Evolutionary conservation across 2,329 filamentous ascomycete genomes (phyloP), one percentile per base, ranked within the genome.

Genomic region (Hypomyces perniciosus): DNA sequence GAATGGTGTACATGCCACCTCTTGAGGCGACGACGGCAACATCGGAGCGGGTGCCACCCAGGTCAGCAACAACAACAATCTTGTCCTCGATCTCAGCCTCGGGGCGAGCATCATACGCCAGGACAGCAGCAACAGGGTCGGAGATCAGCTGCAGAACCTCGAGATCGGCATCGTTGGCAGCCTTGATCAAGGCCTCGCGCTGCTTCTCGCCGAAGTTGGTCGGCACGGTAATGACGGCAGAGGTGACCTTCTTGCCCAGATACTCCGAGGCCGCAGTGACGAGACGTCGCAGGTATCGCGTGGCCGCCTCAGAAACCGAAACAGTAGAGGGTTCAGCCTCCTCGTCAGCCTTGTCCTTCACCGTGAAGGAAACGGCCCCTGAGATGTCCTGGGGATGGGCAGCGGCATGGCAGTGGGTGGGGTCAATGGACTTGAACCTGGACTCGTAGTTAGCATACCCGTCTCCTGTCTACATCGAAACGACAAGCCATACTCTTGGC

Each of bases 1-100:
- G 79, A 62, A 96, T 84, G 54, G 90, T 96, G 79, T 97, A 97
- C 77, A 97, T 92, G 66, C 93, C 93, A 56, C 90, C 90, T 69
- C 92, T 84, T 63, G 88, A 95, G 57, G 91, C 89, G 57, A 99
- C 76, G 45, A 99, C 87, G 40, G 92, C 83, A 51, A 96, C 86
- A 68, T 99, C 93, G 28, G 90, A 95, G 61, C 92, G 85, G 47
- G 88, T 96, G 59, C 90, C 92, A 63, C 93, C 93, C 43, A 99
- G 78, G 64, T 99, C 93, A 53, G 89, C 90, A 26, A 99, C 90
- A 5, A 97, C 85, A 50, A 96, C 75, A 56, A 88, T 83, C 80
- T 96, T 96, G 77, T 99, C 93, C 59, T 84, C 74, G 45, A 87
- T 68, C 59, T 82, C 76, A 34, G 84, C 80, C 61, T 91, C 88